Percentiles rank a stretch among this genome's conserved stretches.
Conservation (phyloP, 176 grass and related monocot species). For the Bromus sterilis region DNA sequence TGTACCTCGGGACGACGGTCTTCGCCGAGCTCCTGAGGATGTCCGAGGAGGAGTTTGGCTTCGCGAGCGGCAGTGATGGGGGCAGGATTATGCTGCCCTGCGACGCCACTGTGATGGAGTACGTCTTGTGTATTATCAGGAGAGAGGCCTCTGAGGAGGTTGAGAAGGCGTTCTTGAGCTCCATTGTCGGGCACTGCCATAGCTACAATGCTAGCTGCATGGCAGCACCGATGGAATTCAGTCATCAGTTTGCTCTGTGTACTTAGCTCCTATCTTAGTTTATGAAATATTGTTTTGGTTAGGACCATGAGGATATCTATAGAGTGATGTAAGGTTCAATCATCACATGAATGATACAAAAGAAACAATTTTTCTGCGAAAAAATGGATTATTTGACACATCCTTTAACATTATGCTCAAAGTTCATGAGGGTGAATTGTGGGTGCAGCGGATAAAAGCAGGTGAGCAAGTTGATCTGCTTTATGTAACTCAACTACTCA, state of each 20-base stretch:
- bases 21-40: constrained; percentile 31
- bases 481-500: too few relatives aligned
- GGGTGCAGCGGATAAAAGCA: too few relatives aligned
- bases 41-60: constrained; percentile 36
- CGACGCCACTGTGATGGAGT: constrained; percentile 26
- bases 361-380: background rate
- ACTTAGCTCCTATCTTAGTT: background rate
- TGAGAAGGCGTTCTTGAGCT: constrained; percentile 28
- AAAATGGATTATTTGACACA: background rate
- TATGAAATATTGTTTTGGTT: background rate
- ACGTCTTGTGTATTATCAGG: constrained; percentile 20
- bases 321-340: background rate
- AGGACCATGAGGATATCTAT: background rate
- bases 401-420: background rate
- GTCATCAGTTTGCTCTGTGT: background rate
- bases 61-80: background rate
- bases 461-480: too few relatives aligned
- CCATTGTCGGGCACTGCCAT: background rate
- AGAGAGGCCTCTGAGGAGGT: constrained; percentile 37
- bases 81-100: constrained; percentile 46
- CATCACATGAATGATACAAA: background rate
- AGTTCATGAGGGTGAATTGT: too few relatives aligned
- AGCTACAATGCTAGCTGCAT: background rate
- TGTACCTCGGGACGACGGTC: background rate
- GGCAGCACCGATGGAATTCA: background rate